Evolutionary conservation across 306 rosid species (phyloP), one percentile per base, ranked within the genome.

Genomic region (Hippophae tibetana): DNA sequence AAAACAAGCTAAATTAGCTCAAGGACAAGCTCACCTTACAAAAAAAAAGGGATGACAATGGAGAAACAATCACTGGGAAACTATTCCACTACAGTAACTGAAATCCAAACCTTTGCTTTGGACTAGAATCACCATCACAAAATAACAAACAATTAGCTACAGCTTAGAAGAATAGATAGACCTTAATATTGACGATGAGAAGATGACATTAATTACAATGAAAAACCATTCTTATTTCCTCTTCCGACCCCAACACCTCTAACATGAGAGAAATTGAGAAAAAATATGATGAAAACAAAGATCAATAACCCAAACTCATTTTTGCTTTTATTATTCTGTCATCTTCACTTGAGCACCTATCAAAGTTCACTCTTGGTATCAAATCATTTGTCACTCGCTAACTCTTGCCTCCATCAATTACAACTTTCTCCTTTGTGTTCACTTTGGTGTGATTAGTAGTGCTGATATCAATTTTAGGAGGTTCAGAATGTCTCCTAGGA

Each of bases 401-500:
- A 18, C 23, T 18, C 23, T 18, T 18, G 23, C 23, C 23, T 70
- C 76, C 62, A 52, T 69, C 23, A 18, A 18, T 31, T 31, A 2
- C 3, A 31, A 2, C 38, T 31, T 31, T 31, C 38, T 31, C 38
- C 38, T 31, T 31, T 31, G 38, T 31, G 38, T 31, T 31, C 38
- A 31, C 38, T 31, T 31, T 31, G 5, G 38, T 31, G 38, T 1
- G 38, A 31, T 31, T 31, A 10, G 47, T 56, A 54, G 80, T 23
- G 70, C 50, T 61, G 18, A 50, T 9, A 26, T 74, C 76, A 5
- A 73, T 52, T 52, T 63, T 63, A 51, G 73, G 75, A 68, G 89
- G 79, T 63, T 74, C 69, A 3, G 98, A 87, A 62, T 69, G 78
- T 80, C 89, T 79, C 78, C 89, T 85, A 42, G 85, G 26, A 47